Base-by-base conservation (phyloP, 2,329 filamentous ascomycete species). In the Chalara sp. region DNA sequence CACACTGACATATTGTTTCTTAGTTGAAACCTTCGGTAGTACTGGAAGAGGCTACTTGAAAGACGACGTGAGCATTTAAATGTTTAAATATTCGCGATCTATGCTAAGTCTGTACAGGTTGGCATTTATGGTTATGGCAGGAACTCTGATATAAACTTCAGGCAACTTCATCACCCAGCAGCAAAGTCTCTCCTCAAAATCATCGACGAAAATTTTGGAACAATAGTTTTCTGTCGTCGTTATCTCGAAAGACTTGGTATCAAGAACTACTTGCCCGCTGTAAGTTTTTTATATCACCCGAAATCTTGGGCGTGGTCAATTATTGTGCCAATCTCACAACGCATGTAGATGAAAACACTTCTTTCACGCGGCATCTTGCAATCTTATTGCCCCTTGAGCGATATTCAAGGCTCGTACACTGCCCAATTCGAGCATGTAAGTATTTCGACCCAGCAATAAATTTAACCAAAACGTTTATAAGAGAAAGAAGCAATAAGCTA, bases 161-260 rank as follows among this genome's bases (percentile, higher is more conserved):
- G 65, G 7, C 52, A 64, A 32, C 54, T 76, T 35, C 71, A 67
- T 45, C 72, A 80, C 8, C 67, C 73, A 4, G 78, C 76, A 1
- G 80, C 81, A 10, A 80, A 76, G 52, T 71, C 73, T 5, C 62
- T 85, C 40, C 70, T 79, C 53, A 79, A 77, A 58, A 76, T 70
- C 0, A 83, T 85, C 58, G 72, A 77, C 46, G 75, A 80, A 57
- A 81, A 83, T 53, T 85, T 85, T 52, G 78, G 80, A 21, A 80
- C 76, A 1, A 59, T 85, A 31, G 76, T 80, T 1, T 84, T 84
- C 60, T 81, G 72, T 50, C 72, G 80, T 21, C 76, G 81, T 6
- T 83, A 84, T 55, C 71, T 85, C 31, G 80, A 84, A 42, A 74
- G 79, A n/a, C 67, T 84, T n/a, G 81, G 81, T 0, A 63, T 76